Evolutionary conservation across 495 filamentous ascomycete species (phyloP), one percentile per base, ranked within the genome.

Genomic region (Penicillium herquei): DNA sequence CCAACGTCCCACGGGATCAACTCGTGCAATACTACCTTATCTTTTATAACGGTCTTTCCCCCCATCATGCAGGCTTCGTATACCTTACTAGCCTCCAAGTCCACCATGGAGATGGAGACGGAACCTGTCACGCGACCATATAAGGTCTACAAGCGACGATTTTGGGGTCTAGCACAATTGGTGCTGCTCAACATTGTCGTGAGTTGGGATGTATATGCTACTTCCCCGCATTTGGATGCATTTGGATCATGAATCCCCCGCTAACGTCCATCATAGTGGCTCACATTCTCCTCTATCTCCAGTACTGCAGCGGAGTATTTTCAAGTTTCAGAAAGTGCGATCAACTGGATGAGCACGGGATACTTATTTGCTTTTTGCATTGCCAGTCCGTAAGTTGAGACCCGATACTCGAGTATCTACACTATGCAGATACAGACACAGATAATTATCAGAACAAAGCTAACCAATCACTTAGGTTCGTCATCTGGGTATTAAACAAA

Each of bases 271-370:
- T 18, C 46, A 40, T 51, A 93, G 89, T 98, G 93, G 93, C 81
- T 98, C 57, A 94, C 92, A 32, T 98, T 91, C 74, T 86, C 93
- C 7, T 85, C 94, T 33, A 86, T 96, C 37, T 91, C 90, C 11
- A 84, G 84, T 42, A 87, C 86, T 14, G 81, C 91, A 0, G 84
- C 92, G 3, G 63, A 78, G 37, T 95, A 91, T 75, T 98, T 94
- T 67, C 57, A 72, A 34, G 88, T 89, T 6, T 80, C 80, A 17
- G 84, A 92, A 61, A 87, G 84, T 26, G 83, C 84, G 12, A 86
- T 98, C 71, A 97, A 97, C 69, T 98, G 94, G 94, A 76, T 96
- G 55, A 89, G 86, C 70, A 98, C 91, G 0, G 84, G 77, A 17
- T 95, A 92, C 66, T 70, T 96, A 41, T 96, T 98, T 65, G 78